Evolutionary conservation across 2,329 filamentous ascomycete species (phyloP), one percentile per base, ranked within the genome.

Genomic region (Alternaria atra): DNA sequence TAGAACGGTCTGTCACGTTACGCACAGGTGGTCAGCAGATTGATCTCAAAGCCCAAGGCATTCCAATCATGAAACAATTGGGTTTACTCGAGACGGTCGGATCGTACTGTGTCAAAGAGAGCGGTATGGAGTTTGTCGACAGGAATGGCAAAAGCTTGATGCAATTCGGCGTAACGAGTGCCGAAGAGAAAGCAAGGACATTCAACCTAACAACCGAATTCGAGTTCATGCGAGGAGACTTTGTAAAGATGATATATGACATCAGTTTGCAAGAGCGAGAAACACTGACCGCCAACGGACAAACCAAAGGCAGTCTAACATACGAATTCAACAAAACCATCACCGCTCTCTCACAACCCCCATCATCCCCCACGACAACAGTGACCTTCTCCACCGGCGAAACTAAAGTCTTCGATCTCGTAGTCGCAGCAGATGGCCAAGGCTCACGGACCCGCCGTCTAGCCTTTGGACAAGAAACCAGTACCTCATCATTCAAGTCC

Each of bases 21-120:
- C 81, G 86, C 2, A 73, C 79, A 1, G 77, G 78, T 0, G 83
- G 83, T 3, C 80, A 82, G 52, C 78, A 81, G 42, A 70, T 84
- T 55, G 83, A 84, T 64, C 73, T 84, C n/a, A 80, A 81, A 58
- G 79, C 70, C 13, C 67, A 76, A 12, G 80, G 79, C 5, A 70
- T 82, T 37, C 70, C 77, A n/a, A 72, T 83, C 32, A 75, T 83
- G 52, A 67, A 69, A 27, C 73, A 71, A 20, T 77, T 83, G 66
- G 80, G 80, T 2, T 69, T 83, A 13, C 69, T 80, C 32, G 66
- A 72, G 0, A 66, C 65, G 1, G 67, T 84, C 29, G 73, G 76
- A 2, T 58, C 63, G 1, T 65, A 67, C 7, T 70, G 69, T 10
- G 79, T 80, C 2, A 64, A 73, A 1, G 82, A 84, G 64, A 67